Evolutionary conservation across 2,329 filamentous ascomycete species (phyloP), one percentile per base, ranked within the genome.

Genomic region (Tolypocladium ophioglossoides): DNA sequence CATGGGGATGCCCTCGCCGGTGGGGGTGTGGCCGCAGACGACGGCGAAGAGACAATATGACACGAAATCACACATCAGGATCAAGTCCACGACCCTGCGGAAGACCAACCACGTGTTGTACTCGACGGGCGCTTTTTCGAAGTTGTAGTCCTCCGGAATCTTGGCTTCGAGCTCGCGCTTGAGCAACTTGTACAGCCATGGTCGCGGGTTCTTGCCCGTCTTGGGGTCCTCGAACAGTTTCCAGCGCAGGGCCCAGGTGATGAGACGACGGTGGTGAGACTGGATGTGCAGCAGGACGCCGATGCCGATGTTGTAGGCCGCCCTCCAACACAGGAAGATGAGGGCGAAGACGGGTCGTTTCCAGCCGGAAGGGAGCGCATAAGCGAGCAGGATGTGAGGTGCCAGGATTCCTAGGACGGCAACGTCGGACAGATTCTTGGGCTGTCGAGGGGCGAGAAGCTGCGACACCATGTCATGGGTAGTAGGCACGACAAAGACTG

Each of bases 401-500:
- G 78, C 86, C 50, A 99, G 78, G 56, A 96, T 86, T 49, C 78
- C 78, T 55, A 99, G 78, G 59, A 99, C 91, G 56, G 87, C 67
- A 55, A 84, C 73, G 71, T 99, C 94, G 57, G 91, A 94, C 40
- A 95, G 69, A 68, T 97, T 97, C 78, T 99, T 99, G 52, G 94
- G 91, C 68, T 97, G 87, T 61, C 87, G 88, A 52, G 94, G 94
- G 64, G 95, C 94, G 63, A 99, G 83, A 54, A 99, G 81, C 74
- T 97, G 94, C 52, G 92, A 95, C 63, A 99, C 92, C 94, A 99
- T 97, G 74, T 99, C 94, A 77, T 96, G 91, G 54, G 94, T 99
- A 58, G 90, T 86, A 50, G 94, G 94, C 53, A 99, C 94, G 55
- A 90, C 87, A 68, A 99, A 99, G 64, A 96, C 94, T 97, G 65